phyloP scores from a whole-genome alignment of 106 monocot species.

The Alisma plantagoaquatica region DNA sequence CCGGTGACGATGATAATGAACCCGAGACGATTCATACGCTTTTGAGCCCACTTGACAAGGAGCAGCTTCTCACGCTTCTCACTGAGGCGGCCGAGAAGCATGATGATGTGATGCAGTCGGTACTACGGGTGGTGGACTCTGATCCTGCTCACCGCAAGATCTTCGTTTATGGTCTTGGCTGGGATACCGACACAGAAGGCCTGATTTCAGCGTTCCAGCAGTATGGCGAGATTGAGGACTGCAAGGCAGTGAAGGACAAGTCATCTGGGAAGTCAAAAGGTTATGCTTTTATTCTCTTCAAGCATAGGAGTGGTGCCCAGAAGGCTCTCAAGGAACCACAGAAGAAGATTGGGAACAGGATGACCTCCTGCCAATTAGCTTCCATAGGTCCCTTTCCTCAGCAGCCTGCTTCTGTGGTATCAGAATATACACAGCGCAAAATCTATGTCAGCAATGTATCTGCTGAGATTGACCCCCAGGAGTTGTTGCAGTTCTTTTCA shows the following conservation, averaged over 20 bases:
- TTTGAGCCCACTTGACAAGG: constrained; percentile 52
- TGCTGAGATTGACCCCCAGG: constrained; percentile 46
- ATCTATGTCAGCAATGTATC: constrained; percentile 85
- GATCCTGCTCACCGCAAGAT: constrained; percentile 75
- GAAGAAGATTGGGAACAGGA: constrained; percentile 68
- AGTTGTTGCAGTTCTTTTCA: constrained; percentile 55
- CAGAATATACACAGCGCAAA: constrained; percentile 77
- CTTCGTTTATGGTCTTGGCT: constrained; percentile 84
- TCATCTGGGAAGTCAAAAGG: constrained; percentile 75
- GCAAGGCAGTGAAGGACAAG: constrained; percentile 61
- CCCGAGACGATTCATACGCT: constrained; percentile 35
- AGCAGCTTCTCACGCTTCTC: constrained; percentile 54
- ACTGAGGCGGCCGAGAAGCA: too few species aligned
- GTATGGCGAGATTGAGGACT: constrained; percentile 81
- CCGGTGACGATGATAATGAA: constrained; percentile 33
- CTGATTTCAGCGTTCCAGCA: constrained; percentile 30
- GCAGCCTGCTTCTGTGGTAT: too few species aligned
- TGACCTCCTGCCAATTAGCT: constrained; percentile 80
- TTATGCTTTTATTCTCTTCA: constrained; percentile 90
- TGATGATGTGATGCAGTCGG: too few species aligned
- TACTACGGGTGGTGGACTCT: too few species aligned
- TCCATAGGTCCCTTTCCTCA: too few species aligned
- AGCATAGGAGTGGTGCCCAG: constrained; percentile 37
- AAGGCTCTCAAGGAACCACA: constrained; percentile 59
- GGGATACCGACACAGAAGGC: constrained; percentile 54